Evolutionary conservation across 2,329 filamentous ascomycete species (phyloP).

Genomic region (Penicillium oxalicum): DNA sequence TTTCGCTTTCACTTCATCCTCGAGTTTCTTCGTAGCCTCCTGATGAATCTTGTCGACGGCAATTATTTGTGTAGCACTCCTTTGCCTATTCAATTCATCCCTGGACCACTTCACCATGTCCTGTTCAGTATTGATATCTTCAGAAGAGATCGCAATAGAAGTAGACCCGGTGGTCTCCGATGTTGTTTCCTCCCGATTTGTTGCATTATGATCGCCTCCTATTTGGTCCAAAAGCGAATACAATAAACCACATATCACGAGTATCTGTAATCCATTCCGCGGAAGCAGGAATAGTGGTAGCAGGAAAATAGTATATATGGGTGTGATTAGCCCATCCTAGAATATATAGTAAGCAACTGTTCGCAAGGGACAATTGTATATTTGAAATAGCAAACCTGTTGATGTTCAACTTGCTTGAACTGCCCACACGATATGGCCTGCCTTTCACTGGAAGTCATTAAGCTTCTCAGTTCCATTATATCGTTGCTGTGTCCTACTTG

Average conservation of each 20-base stretch:
- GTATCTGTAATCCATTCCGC: neutral
- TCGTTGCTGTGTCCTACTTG: constrained; percentile 1
- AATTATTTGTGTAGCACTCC: too few relatives aligned
- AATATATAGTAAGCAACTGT: neutral
- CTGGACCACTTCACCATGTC: neutral
- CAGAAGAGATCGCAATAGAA: neutral
- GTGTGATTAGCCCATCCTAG: too few relatives aligned
- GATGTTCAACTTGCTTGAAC: neutral
- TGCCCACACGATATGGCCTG: neutral
- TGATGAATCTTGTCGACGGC: neutral
- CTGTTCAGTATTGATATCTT: neutral
- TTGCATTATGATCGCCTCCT: neutral
- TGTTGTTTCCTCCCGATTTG: neutral
- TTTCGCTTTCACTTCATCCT: too few relatives aligned
- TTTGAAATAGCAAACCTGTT: neutral
- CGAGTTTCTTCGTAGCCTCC: too few relatives aligned
- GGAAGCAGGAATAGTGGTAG: too few relatives aligned
- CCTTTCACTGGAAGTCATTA: constrained; percentile 1
- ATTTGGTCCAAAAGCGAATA: neutral
- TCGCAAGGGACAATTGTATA: neutral
- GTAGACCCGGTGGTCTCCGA: neutral
- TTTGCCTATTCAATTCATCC: too few relatives aligned
- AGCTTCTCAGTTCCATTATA: neutral
- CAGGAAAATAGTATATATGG: too few relatives aligned
- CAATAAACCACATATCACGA: neutral